Evolutionary conservation across 1,139 yeast species (phyloP).

Genomic region (Saccharomyces hybrid): DNA sequence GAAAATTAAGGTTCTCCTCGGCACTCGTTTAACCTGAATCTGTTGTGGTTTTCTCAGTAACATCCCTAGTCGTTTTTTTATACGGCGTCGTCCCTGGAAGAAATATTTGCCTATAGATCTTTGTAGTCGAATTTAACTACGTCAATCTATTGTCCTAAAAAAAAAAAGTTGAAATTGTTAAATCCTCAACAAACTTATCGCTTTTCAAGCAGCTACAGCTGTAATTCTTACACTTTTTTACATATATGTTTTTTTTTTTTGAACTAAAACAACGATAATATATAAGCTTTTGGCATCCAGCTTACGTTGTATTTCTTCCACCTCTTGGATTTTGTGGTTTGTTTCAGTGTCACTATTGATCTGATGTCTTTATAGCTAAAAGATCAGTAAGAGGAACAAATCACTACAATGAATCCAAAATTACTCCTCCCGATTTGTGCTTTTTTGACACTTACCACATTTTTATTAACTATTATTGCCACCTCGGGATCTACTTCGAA

Average conservation of each 20-base stretch:
- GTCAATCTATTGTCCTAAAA: neutral
- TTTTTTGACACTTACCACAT: slow-evolving; percentile 18
- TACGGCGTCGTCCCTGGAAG: neutral
- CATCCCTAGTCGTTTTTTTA: neutral
- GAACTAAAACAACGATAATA: no score
- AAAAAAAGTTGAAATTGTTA: neutral
- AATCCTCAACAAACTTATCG: neutral
- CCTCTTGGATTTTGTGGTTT: no score
- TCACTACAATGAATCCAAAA: slow-evolving; percentile 3
- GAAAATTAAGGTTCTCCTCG: neutral
- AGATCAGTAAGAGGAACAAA: no score
- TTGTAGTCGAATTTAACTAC: neutral
- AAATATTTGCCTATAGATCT: neutral
- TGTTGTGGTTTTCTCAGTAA: neutral
- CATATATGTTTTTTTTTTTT: no score
- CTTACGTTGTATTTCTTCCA: no score
- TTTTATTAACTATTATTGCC: slow-evolving; percentile 19
- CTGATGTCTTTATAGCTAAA: no score
- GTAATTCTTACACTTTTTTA: neutral
- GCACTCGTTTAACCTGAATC: neutral
- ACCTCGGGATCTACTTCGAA: slow-evolving; percentile 29
- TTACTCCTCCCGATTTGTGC: slow-evolving; percentile 11
- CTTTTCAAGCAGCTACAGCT: neutral
- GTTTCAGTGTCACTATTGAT: no score
- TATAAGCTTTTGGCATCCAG: no score